phyloP scores from a whole-genome alignment of 2,329 filamentous ascomycete species.

The Claviceps citrina region DNA sequence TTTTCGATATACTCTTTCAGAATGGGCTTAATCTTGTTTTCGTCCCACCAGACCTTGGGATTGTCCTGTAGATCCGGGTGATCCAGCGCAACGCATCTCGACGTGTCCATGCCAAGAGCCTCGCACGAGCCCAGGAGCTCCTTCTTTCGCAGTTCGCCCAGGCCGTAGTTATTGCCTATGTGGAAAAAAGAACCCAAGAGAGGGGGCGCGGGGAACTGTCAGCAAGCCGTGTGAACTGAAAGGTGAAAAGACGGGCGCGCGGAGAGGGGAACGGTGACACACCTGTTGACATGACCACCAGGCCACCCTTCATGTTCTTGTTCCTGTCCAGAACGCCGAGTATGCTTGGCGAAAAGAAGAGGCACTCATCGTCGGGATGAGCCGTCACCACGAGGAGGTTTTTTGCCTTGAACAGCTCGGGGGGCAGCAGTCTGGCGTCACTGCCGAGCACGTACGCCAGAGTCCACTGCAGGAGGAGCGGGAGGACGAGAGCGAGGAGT shows the following conservation, averaged over 20 bases:
- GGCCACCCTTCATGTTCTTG: conserved; percentile 11
- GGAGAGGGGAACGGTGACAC: neutral
- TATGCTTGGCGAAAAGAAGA: conserved; percentile 19
- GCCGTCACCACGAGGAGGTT: conserved; percentile 24
- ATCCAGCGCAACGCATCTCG: conserved; percentile 18
- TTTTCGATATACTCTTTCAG: conserved; percentile 19
- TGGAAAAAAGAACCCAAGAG: neutral
- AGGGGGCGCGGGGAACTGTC: too few relatives aligned
- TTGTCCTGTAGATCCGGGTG: conserved; percentile 22
- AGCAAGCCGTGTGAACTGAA: too few relatives aligned
- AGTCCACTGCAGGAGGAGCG: conserved; percentile 20
- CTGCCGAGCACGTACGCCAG: conserved; percentile 21
- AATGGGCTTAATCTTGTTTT: conserved; percentile 16
- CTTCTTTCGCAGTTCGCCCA: conserved; percentile 14
- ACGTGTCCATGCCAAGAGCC: conserved; percentile 15
- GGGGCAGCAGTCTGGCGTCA: conserved; percentile 21
- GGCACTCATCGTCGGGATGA: conserved; percentile 25
- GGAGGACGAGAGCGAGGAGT: conserved; percentile 9
- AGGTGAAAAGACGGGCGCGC: too few relatives aligned
- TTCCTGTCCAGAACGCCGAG: conserved; percentile 17
- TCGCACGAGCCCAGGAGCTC: conserved; percentile 17
- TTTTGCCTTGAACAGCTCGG: conserved; percentile 17
- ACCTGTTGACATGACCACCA: conserved; percentile 20
- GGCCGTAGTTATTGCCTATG: conserved; percentile 17
- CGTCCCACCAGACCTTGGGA: conserved; percentile 23